Conservation (phyloP, 163 green algal species). For the Coccomyxa subellipsoidea region DNA sequence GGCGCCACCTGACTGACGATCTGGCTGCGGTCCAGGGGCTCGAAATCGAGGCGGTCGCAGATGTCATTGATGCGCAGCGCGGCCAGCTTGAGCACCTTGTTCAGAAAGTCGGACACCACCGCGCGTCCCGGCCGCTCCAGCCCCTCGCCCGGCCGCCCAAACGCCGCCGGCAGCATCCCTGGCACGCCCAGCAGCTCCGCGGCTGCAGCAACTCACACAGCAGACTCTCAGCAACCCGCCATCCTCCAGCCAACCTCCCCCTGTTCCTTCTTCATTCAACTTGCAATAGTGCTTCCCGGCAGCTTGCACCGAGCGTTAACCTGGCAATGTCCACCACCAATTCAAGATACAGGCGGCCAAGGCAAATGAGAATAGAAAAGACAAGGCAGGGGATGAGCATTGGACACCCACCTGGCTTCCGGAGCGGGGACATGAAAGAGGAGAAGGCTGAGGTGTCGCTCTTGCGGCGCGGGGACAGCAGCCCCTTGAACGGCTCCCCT, state of each 20-base stretch:
- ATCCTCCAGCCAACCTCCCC: background rate
- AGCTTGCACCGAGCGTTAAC: no score
- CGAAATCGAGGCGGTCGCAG: slow-evolving; percentile 42
- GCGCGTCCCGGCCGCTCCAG: slow-evolving; percentile 1
- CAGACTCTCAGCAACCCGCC: no score
- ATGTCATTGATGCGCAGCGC: slow-evolving; percentile 62
- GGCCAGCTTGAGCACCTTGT: slow-evolving; percentile 72
- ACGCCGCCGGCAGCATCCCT: slow-evolving; percentile 42
- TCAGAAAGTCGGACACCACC: slow-evolving; percentile 46
- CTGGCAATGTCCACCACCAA: no score
- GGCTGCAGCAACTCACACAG: background rate
- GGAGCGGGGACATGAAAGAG: slow-evolving; percentile 32
- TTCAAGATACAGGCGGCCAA: no score
- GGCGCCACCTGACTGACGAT: background rate
- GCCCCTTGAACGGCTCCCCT: background rate
- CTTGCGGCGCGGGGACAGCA: slow-evolving; percentile 10
- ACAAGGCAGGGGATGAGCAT: no score
- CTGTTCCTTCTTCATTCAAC: no score
- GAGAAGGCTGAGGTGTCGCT: slow-evolving; percentile 25
- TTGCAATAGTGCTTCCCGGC: no score
- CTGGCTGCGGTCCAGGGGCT: slow-evolving; percentile 7
- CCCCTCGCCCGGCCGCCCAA: slow-evolving; percentile 14
- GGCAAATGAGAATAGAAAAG: no score
- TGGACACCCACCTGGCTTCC: background rate
- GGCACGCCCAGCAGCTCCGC: background rate